phyloP scores from a whole-genome alignment of 2,329 filamentous ascomycete species.

The Lasiodiplodia sp. region DNA sequence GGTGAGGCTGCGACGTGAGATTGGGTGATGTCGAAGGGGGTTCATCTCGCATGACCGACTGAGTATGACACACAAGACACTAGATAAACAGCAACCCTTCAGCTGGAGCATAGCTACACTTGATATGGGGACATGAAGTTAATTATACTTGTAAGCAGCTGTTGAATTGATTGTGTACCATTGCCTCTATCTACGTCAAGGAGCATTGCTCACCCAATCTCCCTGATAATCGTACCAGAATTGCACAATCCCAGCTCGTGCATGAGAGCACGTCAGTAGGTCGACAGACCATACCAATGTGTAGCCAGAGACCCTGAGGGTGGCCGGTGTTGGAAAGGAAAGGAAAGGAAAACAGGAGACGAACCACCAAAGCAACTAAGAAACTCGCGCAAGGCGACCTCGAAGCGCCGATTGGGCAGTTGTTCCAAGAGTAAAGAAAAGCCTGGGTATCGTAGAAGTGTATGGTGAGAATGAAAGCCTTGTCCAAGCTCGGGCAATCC shows the following conservation, averaged over 20 bases:
- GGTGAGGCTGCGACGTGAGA: too few species aligned
- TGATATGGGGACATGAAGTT: not conserved
- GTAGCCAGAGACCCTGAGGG: not conserved
- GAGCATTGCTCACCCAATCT: constrained; percentile 10
- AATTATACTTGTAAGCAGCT: not conserved
- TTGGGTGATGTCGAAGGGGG: too few species aligned
- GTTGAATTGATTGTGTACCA: constrained; percentile 7
- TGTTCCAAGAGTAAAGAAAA: not conserved
- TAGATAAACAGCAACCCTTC: not conserved
- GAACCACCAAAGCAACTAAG: not conserved
- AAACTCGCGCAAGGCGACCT: not conserved
- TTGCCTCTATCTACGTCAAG: constrained; percentile 8
- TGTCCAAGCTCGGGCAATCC: not conserved
- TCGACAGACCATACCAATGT: not conserved
- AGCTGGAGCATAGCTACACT: not conserved
- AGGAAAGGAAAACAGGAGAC: not conserved
- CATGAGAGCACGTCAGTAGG: not conserved
- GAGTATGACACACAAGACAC: too few species aligned
- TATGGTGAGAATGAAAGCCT: not conserved
- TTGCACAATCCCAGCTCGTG: constrained; percentile 2
- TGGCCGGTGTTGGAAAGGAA: too few species aligned
- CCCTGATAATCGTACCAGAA: not conserved
- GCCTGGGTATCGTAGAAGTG: constrained; percentile 3
- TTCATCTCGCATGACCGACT: too few species aligned
- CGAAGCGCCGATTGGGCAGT: not conserved